These are phyloP conservation scores for Physaria fendleri DNA, from an alignment of 345 rosid genomes.

Conservation along the genomic window DNA sequence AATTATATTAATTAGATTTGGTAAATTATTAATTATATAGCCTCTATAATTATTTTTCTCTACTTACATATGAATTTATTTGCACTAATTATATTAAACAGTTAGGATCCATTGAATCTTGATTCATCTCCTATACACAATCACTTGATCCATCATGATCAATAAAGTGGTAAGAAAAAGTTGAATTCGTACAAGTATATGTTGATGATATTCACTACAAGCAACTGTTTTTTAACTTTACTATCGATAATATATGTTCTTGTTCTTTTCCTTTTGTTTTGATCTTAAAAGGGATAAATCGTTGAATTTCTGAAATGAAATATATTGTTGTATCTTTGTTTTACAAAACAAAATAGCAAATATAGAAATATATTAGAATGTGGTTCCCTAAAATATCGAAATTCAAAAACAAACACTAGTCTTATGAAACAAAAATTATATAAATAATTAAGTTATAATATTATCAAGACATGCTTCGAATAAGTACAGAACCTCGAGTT, in stretches of 20 bases:
- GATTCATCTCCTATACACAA: neutral
- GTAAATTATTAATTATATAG: too few species aligned
- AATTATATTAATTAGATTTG: too few species aligned
- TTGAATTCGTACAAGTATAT: neutral
- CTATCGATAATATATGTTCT: neutral
- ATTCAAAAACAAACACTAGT: neutral
- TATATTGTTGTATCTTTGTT: neutral
- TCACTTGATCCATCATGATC: neutral
- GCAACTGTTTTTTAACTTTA: neutral
- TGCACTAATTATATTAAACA: neutral
- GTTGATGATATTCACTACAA: neutral
- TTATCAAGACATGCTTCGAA: slow-evolving; percentile 15
- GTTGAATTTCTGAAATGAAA: neutral
- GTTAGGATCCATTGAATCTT: neutral
- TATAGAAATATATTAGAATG: neutral
- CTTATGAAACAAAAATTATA: neutral
- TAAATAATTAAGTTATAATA: neutral
- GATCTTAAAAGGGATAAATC: neutral
- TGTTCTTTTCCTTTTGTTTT: neutral
- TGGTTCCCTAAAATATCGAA: neutral
- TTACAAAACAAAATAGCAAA: neutral
- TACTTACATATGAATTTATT: neutral
- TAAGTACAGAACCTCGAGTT: slow-evolving; percentile 11
- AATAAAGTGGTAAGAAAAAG: neutral
- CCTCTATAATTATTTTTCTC: neutral